These are phyloP conservation scores for Lentinula novae-zelandiae DNA, from an alignment of 1,284 basidiomycete genomes.

Conservation along the genomic window DNA sequence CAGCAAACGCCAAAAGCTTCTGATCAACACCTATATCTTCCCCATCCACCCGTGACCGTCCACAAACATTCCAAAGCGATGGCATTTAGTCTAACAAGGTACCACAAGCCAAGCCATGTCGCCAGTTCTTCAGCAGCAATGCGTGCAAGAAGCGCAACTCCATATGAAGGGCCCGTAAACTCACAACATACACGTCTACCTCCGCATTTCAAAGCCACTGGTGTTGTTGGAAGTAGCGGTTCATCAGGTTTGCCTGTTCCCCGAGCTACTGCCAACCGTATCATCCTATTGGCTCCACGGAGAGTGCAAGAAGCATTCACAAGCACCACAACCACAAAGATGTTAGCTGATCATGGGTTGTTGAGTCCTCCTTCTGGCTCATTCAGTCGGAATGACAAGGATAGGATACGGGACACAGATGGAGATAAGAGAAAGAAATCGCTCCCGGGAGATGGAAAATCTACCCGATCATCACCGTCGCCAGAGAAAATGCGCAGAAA, in stretches of 20 bases:
- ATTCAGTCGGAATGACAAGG: slow-evolving; percentile 20
- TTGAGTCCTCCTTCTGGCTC: background rate
- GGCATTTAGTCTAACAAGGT: slow-evolving; percentile 73
- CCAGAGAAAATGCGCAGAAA: slow-evolving; percentile 18
- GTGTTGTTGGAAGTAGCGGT: background rate
- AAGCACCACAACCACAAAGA: slow-evolving; percentile 70
- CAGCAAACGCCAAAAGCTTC: background rate
- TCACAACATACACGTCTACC: background rate
- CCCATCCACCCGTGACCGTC: slow-evolving; percentile 53
- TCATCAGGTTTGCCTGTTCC: background rate
- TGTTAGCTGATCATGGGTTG: slow-evolving; percentile 63
- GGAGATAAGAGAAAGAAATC: slow-evolving; percentile 15
- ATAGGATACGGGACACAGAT: background rate
- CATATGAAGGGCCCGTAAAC: background rate
- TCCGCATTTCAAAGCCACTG: background rate
- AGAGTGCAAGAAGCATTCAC: slow-evolving; percentile 74
- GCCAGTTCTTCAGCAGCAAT: slow-evolving; percentile 20
- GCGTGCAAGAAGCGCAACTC: background rate
- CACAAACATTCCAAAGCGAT: slow-evolving; percentile 75
- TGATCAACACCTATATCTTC: background rate
- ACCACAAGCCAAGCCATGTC: slow-evolving; percentile 31
- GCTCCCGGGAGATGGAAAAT: slow-evolving; percentile 19
- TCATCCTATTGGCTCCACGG: slow-evolving; percentile 65
- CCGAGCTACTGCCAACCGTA: slow-evolving; percentile 22
- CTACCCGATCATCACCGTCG: background rate